Base-by-base conservation (phyloP, 345 rosid species). In the Viola odorata region DNA sequence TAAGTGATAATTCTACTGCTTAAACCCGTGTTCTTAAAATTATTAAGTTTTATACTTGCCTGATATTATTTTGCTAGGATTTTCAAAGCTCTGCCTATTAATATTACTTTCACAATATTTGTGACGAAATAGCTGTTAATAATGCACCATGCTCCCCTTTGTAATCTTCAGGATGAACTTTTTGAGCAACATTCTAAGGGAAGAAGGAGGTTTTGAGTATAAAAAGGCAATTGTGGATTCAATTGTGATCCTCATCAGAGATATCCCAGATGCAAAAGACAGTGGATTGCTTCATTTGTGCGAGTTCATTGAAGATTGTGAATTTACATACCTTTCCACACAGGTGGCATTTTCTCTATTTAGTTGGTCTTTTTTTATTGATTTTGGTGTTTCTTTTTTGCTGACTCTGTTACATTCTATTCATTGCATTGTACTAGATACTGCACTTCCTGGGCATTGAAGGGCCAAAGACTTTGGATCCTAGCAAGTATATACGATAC, bases 121-220 rank as follows among this genome's bases (percentile, higher is more conserved):
- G 32, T 23, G 32, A 23, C 1, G 32, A 23, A 23, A 23, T 23
- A 23, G 32, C 32, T 23, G 32, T 23, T 23, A 23, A 23, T 23
- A 23, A 23, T 23, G 32, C 32, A 23, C 32, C 37, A 4, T 52
- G 37, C 36, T 8, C 12, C 8, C 49, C 54, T 37, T 64, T 73
- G 17, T 77, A 77, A 40, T 75, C 58, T 70, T 49, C 78, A 94
- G 99, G 82, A 94, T 94, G 99, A 94, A 89, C 81, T 94, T 94
- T 72, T 77, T 94, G 69, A 94, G 99, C 95, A 94, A 83, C 78
- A 88, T 90, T 71, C 88, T 94, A n/a, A 77, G 99, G 70, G 99
- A 94, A 78, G 99, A 94, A 88, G 99, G 99, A 63, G 99, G 99
- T 66, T 94, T 94, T 70, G 99, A 94, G 69, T 94, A 87, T 78